Base-by-base conservation (phyloP, 352 stramenopile species). In the Phytopythium oedochilum region DNA sequence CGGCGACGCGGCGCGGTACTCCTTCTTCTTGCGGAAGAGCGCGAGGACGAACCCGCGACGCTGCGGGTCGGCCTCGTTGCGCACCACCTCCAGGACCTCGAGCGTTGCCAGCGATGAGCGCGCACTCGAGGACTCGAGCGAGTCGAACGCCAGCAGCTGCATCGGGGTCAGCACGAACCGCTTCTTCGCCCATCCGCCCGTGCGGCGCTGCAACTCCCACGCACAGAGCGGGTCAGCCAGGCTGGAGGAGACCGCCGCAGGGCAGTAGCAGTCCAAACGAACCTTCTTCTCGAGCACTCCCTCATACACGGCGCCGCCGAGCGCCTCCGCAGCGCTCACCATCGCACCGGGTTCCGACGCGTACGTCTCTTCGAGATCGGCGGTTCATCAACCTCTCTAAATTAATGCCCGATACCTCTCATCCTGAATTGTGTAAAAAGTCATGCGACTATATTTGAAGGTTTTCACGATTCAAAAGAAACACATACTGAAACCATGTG, bases 111-210 rank as follows among this genome's bases (percentile, higher is more conserved):
- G 70, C 4, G 70, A 68, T 22, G 73, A 81, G 14, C 50, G 49
- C 5, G 81, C 63, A 29, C 71, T 59, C 23, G 57, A 45, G 8
- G 75, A 69, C n/a, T 81, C 70, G 39, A 80, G 45, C 18, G 77
- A 68, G 43, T 92, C 82, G 44, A 89, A 94, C 62, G 86, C 84
- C 59, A 84, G 71, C 39, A 78, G 76, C 20, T 83, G 75, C 28
- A 71, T 71, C 2, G 68, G 65, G 22, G 80, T 92, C 54, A 94
- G 66, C 25, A 92, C 62, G 38, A 90, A 91, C 48, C 79, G 79
- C 56, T 83, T 77, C 65, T 89, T 90, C 59, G 85, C 89, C 84
- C 84, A 94, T 42, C 80, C 80, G 35, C 80, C 79, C 45, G 79
- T 87, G 56, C 77, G 77, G 31, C 75, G 68, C 71, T 86, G 51